Evolutionary conservation across 345 rosid species (phyloP), one percentile per base, ranked within the genome.

Genomic region (Eucalyptus curtisii): DNA sequence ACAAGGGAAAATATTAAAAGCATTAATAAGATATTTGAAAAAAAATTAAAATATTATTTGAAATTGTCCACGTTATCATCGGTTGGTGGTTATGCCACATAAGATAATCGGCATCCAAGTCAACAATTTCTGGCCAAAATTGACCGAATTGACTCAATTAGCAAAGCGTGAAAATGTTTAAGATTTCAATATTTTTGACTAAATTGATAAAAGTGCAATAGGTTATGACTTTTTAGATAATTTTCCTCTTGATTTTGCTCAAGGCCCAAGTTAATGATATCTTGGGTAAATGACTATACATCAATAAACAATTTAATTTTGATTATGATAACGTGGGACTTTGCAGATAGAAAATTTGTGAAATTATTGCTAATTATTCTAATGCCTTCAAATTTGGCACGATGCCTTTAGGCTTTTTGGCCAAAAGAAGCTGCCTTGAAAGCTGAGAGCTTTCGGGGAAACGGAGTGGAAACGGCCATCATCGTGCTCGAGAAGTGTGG

Each of bases 51-150:
- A 49, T 49, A 49, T 49, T 49, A 49, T 15, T 1, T 15, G 1
- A 49, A 49, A 49, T 49, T 15, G 0, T 49, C 52, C 52, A 49
- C 20, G 3, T 49, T 16, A 49, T 49, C 0, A 49, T 49, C 7
- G 19, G 7, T 1, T 49, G 7, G 52, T 15, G 52, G 52, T 3
- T 14, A 15, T 49, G 52, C 19, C 52, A 49, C 52, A 5, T 49
- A 49, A 15, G 52, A 49, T 0, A 2, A 49, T 49, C 0, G 1
- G 7, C 1, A 0, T 49, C 17, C 6, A 49, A 49, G 52, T 15
- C 3, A 49, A 0, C 7, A 49, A 49, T 15, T 49, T 49, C 7
- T 49, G 0, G 19, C 8, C 52, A 15, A 49, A 49, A 15, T 15
- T 15, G 52, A 0, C 52, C 1, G 7, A 3, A 49, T 49, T 0